These are phyloP conservation scores for Chaetomium tenue DNA, from an alignment of 495 filamentous ascomycete species.

Conservation along the genomic window DNA sequence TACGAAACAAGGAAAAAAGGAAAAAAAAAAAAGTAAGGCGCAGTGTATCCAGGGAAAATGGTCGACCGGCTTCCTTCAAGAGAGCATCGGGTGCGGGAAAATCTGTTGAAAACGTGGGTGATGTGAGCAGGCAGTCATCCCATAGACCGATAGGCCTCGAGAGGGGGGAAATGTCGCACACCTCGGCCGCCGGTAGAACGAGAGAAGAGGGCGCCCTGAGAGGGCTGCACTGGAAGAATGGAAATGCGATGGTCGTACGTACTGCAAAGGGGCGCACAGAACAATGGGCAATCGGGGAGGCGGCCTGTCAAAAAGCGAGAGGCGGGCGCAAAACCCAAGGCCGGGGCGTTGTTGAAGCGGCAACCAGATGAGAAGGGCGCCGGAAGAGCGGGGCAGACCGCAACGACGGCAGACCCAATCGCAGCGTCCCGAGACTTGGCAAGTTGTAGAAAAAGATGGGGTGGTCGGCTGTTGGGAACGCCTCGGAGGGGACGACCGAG, in stretches of 20 bases:
- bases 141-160: constrained; percentile 23
- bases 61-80: constrained; percentile 27
- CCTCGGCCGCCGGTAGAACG: not conserved
- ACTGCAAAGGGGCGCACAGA: constrained; percentile 31
- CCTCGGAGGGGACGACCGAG: not conserved
- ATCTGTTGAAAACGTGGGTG: constrained; percentile 26
- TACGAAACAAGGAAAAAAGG: constrained; percentile 16
- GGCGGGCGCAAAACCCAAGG: constrained; percentile 28
- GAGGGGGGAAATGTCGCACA: not conserved
- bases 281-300: constrained; percentile 24
- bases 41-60: constrained; percentile 13
- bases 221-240: constrained; percentile 27
- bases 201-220: constrained; percentile 10
- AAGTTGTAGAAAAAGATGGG: not conserved
- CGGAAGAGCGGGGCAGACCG: constrained; percentile 15
- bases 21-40: constrained; percentile 17
- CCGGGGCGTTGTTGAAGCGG: constrained; percentile 28
- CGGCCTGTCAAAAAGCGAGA: constrained; percentile 33
- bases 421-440: constrained; percentile 13
- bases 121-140: constrained; percentile 31
- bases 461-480: constrained; percentile 8
- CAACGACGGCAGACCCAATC: constrained; percentile 23
- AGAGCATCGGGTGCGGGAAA: constrained; percentile 35
- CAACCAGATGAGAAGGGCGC: constrained; percentile 23
- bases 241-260: constrained; percentile 29